Evolutionary conservation across 805 yeast genomes (phyloP).

Genomic region (Myxozyma lipomycoides): DNA sequence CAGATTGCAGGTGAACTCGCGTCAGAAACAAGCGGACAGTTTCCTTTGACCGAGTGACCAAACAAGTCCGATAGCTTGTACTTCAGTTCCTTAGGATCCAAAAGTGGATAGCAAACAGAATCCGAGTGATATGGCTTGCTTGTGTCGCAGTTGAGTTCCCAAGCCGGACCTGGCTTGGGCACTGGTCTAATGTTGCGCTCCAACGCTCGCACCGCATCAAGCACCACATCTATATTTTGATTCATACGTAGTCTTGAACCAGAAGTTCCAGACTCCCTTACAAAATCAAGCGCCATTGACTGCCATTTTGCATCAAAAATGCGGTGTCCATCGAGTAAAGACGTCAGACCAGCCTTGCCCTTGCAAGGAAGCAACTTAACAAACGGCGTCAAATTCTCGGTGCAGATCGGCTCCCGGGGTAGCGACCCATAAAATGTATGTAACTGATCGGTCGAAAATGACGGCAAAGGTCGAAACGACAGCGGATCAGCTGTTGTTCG

Average conservation of each 20-base stretch:
- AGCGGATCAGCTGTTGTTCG: slow-evolving; percentile 64
- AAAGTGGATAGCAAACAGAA: slow-evolving; percentile 76
- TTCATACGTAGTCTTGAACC: slow-evolving; percentile 52
- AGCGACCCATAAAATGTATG: slow-evolving; percentile 70
- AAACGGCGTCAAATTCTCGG: slow-evolving; percentile 94
- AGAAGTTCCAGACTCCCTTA: slow-evolving; percentile 41
- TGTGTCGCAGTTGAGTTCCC: slow-evolving; percentile 68
- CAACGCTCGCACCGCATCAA: slow-evolving; percentile 65
- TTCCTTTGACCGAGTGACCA: slow-evolving; percentile 63
- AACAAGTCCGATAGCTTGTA: slow-evolving; percentile 64
- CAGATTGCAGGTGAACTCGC: slow-evolving; percentile 10
- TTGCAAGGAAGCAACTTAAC: slow-evolving; percentile 84
- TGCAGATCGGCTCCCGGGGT: slow-evolving; percentile 93
- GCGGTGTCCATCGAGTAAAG: slow-evolving; percentile 68
- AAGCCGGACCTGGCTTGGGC: slow-evolving; percentile 73
- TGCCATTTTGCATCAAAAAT: slow-evolving; percentile 93
- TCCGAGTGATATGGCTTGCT: slow-evolving; percentile 51
- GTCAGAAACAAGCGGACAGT: slow-evolving; percentile 43
- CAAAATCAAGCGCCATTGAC: slow-evolving; percentile 80
- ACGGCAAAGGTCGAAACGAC: slow-evolving; percentile 14
- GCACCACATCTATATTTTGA: slow-evolving; percentile 66
- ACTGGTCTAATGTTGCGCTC: slow-evolving; percentile 54
- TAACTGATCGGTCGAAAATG: slow-evolving; percentile 12
- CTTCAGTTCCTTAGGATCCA: slow-evolving; percentile 44
- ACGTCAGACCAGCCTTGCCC: slow-evolving; percentile 83